Base-by-base conservation (phyloP, 345 rosid species). In the Hibiscus syriacus region DNA sequence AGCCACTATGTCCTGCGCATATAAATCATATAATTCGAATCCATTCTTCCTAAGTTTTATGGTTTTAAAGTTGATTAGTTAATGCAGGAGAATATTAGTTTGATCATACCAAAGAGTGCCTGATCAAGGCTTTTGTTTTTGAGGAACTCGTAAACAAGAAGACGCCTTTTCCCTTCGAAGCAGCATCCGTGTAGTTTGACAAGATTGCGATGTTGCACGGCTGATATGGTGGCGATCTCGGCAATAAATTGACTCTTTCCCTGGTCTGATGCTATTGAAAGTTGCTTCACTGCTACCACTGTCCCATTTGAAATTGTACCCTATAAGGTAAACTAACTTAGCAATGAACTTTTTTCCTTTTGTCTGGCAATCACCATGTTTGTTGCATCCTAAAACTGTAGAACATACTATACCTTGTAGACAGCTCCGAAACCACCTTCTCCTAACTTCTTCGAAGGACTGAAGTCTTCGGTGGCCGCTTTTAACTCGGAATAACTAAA, bases 151-250 rank as follows among this genome's bases (percentile, higher is more conserved):
- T 85, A 85, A 13, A 87, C 89, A 32, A 89, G 86, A 69, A 89
- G 84, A 22, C 82, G 80, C 55, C 77, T 82, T 4, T 75, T 59
- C 58, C 87, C 88, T 57, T 82, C 88, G 9, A 85, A 80, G 78
- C 96, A 85, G 77, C 90, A 86, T 19, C 92, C 88, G 26, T 86
- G 75, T 63, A 86, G 66, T 77, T 86, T 86, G 60, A 89, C 90
- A 38, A 89, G 90, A 73, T 86, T 89, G 17, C 84, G 83, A 70
- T 82, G 89, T 64, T 84, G 88, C 65, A 82, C 86, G 32, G 86
- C 84, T 59, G 86, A 52, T 59, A 77, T 70, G 32, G 61, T 67
- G 2, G 80, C 74, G 22, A 80, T 76, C 76, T 80, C 83, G 16
- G 75, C 20, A 53, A 64, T 13, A 64, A 80, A 57, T 30, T 57